Conservation (phyloP, 73 alveolate species). For the Uronychia binucleata region DNA sequence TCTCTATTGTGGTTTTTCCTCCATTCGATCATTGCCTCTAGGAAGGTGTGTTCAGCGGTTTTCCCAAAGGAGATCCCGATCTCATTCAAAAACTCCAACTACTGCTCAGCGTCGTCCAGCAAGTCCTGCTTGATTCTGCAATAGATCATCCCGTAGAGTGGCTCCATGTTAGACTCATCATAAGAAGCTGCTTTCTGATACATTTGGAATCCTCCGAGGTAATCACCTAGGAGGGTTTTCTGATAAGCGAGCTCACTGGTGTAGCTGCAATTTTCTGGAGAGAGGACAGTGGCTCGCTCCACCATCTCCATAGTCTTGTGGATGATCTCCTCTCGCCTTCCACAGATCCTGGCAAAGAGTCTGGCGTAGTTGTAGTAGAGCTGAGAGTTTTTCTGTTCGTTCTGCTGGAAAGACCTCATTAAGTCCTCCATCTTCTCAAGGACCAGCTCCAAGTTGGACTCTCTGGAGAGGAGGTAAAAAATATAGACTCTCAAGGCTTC, state of each 20-base stretch:
- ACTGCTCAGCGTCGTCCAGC: conserved; percentile 95
- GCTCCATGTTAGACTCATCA: conserved; percentile 91
- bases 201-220: conserved; percentile 78
- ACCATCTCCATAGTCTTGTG: conserved; percentile 72
- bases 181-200: conserved; percentile 90
- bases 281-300: conserved; percentile 74
- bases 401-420: conserved; percentile 70
- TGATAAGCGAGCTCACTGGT: conserved; percentile 89
- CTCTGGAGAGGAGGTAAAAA: conserved; percentile 89
- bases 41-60: conserved; percentile 72
- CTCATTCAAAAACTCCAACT: conserved; percentile 83
- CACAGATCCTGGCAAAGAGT: conserved; percentile 90
- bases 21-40: conserved; percentile 75
- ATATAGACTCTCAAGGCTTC: conserved; percentile 81
- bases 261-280: conserved; percentile 83
- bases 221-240: conserved; percentile 83
- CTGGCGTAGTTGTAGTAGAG: conserved; percentile 81
- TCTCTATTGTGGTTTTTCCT: conserved; percentile 72
- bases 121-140: conserved; percentile 91
- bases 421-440: conserved; percentile 91
- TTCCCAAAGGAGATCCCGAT: conserved; percentile 39
- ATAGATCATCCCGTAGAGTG: conserved; percentile 93
- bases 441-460: conserved; percentile 89
- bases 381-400: conserved; percentile 91
- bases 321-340: conserved; percentile 85